These are phyloP conservation scores for Ulvella scutata DNA, from an alignment of 139 green algal species.

Conservation along the genomic window DNA sequence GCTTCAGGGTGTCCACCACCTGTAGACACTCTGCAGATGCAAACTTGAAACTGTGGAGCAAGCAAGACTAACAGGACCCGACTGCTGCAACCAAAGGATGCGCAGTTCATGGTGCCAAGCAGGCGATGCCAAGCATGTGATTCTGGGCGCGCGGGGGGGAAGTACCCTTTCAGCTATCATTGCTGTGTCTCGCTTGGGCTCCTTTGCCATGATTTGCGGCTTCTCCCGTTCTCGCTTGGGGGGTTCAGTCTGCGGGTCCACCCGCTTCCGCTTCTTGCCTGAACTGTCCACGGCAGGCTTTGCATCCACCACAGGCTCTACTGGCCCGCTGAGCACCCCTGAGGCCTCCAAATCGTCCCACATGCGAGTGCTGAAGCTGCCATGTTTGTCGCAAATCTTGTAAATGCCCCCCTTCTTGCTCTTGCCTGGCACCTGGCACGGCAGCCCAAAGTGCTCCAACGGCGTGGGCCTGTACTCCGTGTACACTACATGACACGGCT, in stretches of 20 bases:
- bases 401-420: not conserved
- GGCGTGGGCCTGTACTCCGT: conserved; percentile 90
- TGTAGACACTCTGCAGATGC: no score
- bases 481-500: conserved; percentile 92
- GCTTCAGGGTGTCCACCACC: conserved; percentile 31
- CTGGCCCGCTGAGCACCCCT: not conserved
- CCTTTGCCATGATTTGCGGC: not conserved
- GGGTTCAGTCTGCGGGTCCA: no score
- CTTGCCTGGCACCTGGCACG: conserved; percentile 20
- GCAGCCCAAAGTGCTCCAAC: conserved; percentile 74
- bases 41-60: no score
- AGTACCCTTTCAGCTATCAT: no score
- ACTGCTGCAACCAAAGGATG: no score
- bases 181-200: no score
- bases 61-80: no score
- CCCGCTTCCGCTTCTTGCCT: not conserved
- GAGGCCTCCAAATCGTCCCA: not conserved
- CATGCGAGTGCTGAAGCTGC: not conserved
- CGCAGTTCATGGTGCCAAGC: no score
- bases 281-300: not conserved
- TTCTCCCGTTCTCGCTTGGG: not conserved
- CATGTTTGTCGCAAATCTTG: not conserved
- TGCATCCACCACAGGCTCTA: not conserved
- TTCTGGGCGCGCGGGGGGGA: no score
- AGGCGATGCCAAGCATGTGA: no score